These are phyloP conservation scores for Plasmodium vivax DNA, from an alignment of 169 alveolate species.

Conservation along the genomic window DNA sequence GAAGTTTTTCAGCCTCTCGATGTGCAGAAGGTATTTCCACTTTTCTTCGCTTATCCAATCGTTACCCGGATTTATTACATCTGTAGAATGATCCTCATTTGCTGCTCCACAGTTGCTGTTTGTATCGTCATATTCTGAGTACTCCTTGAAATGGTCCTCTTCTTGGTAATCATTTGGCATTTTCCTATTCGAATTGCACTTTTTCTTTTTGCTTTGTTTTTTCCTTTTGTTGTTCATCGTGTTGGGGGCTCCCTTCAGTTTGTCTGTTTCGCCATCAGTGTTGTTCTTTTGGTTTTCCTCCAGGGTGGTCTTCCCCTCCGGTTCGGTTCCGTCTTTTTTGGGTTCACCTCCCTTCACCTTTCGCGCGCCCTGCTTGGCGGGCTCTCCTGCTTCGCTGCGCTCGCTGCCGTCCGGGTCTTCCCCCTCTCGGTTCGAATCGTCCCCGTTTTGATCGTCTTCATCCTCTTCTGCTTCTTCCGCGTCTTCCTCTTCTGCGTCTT, in stretches of 20 bases:
- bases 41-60: conserved; percentile 74
- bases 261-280: not conserved
- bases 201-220: conserved; percentile 18
- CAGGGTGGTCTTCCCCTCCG: not conserved
- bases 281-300: not conserved
- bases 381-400: not conserved
- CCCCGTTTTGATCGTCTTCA: not conserved
- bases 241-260: not conserved
- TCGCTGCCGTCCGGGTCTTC: not conserved
- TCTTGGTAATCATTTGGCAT: conserved; percentile 3
- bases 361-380: not conserved
- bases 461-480: not conserved
- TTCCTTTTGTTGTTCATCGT: conserved; percentile 23
- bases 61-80: conserved; percentile 63
- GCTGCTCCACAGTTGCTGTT: conserved; percentile 6
- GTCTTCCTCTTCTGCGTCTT: not conserved
- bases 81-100: conserved; percentile 27
- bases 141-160: conserved; percentile 10
- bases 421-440: not conserved
- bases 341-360: not conserved
- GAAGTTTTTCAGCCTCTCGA: conserved; percentile 69
- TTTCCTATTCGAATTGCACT: conserved; percentile 14
- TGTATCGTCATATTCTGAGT: conserved; percentile 14
- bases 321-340: not conserved
- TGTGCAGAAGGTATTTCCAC: conserved; percentile 58